Evolutionary conservation across 202 grass and related monocot species (phyloP), one percentile per base, ranked within the genome.

Genomic region (Panicum virgatum): DNA sequence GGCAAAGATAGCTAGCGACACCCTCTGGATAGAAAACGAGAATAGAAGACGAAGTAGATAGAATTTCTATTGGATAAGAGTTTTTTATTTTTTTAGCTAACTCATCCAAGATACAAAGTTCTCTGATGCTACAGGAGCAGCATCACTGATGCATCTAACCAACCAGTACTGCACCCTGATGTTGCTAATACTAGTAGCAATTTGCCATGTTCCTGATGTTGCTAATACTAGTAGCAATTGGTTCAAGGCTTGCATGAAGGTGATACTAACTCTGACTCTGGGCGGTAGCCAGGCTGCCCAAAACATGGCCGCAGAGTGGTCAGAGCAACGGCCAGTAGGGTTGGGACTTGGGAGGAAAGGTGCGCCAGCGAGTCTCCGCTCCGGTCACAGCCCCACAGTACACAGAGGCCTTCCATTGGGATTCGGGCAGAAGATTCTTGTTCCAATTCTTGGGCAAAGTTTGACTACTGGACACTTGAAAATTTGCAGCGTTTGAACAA

Each of bases 381-480:
- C 34, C 40, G 22, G 7, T 58, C 57, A 32, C 40, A 47, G 57
- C 43, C 74, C 61, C 46, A 66, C 61, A 66, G 32, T 32, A 18
- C 61, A 50, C 22, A 16, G 30, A 63, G 3, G 3, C 45, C 9
- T 12, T 53, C 34, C 62, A 19, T 79, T 3, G 62, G 34, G 40
- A 54, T 79, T 26, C 62, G 62, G 15, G 77, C 13, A 38, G 62
- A 61, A 79, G 62, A 67, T 79, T 79, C 45, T 78, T 78, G 74
- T 12, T 77, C 57, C 40, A 44, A 32, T 48, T 77, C 42, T 65
- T 64, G 29, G 76, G 1, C 60, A 50, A 36, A 50, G 60, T 63
- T 63, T 48, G 57, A 46, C 56, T 45, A 62, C 18, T 0, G 14
- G 7, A 19, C 14, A 71, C 10, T 71, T 50, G 10, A 18, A 54